These are phyloP conservation scores for Passiflora organensis DNA, from an alignment of 345 rosid species.

Conservation along the genomic window DNA sequence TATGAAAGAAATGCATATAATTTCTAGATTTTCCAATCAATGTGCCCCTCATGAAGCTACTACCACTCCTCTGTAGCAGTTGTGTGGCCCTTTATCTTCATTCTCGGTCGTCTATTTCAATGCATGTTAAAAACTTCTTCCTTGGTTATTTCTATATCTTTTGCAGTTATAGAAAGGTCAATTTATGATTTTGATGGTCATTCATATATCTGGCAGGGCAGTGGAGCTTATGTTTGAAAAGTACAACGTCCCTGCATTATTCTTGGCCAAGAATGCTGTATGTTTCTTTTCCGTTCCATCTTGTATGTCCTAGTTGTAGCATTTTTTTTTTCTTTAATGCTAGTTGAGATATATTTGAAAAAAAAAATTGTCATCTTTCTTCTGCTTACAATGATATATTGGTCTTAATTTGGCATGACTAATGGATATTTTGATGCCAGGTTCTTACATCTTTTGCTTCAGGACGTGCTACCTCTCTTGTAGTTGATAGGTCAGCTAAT, in stretches of 20 bases:
- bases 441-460: constrained; percentile 97
- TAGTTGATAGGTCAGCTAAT: constrained; percentile 71
- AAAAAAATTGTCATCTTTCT: background rate
- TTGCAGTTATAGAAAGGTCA: no score
- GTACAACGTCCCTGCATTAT: constrained; percentile 91
- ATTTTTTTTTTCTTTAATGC: constrained; percentile 1
- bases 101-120: background rate
- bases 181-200: no score
- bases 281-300: constrained; percentile 18
- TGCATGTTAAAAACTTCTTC: no score
- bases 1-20: no score
- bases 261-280: constrained; percentile 99
- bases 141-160: no score
- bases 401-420: constrained; percentile 9
- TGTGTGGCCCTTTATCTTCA: background rate
- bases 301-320: constrained; percentile 2
- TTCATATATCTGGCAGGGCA: constrained; percentile 48
- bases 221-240: constrained; percentile 96
- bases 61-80: background rate
- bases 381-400: background rate
- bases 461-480: constrained; percentile 97
- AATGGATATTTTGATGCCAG: constrained; percentile 36
- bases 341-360: background rate
- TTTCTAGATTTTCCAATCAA: no score
- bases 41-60: no score